Conservation (phyloP, 257 asterid genomes). For the Rubia yunnanensis region DNA sequence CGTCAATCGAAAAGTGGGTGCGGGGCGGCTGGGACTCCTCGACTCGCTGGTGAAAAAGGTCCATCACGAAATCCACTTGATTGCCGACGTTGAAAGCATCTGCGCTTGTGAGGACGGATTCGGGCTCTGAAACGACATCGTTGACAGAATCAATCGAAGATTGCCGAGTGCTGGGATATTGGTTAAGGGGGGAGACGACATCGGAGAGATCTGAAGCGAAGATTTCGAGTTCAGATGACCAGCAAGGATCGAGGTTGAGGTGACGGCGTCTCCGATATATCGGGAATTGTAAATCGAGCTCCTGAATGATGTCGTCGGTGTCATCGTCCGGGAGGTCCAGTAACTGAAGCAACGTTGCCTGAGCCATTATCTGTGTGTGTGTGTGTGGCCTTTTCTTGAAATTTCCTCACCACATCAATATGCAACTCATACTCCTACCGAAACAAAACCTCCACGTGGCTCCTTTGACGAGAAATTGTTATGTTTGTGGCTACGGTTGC, state of each 20-base stretch:
- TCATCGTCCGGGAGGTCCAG: constrained; percentile 14
- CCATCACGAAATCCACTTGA: constrained; percentile 33
- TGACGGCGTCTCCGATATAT: background rate
- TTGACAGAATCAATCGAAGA: background rate
- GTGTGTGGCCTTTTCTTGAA: background rate
- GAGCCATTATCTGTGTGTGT: constrained; percentile 1
- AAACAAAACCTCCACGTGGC: too few species aligned
- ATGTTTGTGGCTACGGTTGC: too few species aligned
- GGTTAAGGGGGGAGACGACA: constrained; percentile 5
- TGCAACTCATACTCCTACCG: too few species aligned
- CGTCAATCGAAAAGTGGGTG: constrained; percentile 8
- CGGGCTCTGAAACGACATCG: constrained; percentile 19
- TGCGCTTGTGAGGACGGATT: constrained; percentile 11
- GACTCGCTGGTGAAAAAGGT: constrained; percentile 31
- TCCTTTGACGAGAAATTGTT: too few species aligned
- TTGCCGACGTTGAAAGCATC: constrained; percentile 24
- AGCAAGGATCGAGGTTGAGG: constrained; percentile 14
- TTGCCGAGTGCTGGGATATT: constrained; percentile 6
- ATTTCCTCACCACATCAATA: too few species aligned
- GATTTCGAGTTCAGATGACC: constrained; percentile 23
- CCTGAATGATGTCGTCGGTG: constrained; percentile 11
- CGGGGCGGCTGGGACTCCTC: constrained; percentile 23
- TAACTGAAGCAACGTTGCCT: constrained; percentile 19
- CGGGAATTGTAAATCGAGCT: background rate
- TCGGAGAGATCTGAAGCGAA: constrained; percentile 21